Base-by-base conservation (phyloP, 2,329 filamentous ascomycete species). In the Sporothrix humicola region DNA sequence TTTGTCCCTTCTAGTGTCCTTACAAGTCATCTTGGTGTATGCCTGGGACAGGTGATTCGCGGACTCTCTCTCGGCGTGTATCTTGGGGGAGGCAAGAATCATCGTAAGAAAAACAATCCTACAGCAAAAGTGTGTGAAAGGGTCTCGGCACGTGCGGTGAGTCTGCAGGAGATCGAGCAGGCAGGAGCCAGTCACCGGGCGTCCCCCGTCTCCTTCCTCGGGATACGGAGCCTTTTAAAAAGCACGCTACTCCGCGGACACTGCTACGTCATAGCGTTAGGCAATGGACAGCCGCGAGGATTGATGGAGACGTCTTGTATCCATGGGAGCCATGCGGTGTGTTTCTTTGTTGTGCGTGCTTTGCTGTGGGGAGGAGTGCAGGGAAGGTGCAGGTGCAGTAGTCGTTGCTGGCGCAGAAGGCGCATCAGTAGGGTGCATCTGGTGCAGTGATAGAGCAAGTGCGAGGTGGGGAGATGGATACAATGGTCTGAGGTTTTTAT, bases 211-310 rank as follows among this genome's bases (percentile, higher is more conserved):
- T 48, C 20, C 23, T 50, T 50, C 44, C 58, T 66, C 61, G 61
- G 61, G 23, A 42, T 13, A n/a, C 65, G 63, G 42, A 50, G 63
- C 46, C 13, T 63, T 44, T 54, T 26, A n/a, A 44, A n/a, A 58
- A 70, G 37, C 37, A 58, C 68, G 42, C 68, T 58, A 70, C 52
- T 70, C 26, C 65, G 66, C 50, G 37, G 50, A 13, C 15, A 54
- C 31, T 69, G 68, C 68, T 70, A 70, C 68, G 68, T 70, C 68
- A 70, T 70, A 37, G 52, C 68, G 68, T 54, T 70, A 13, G 50
- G 10, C 37, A 46, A 42, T 46, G 31, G 26, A 20, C 26, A 52
- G 44, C 37, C 42, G 10, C 59, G 37, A 63, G 37, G 37, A 8
- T 44, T 2, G 31, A 44, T 63, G 59, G 20, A 9, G 17, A 26